A percentile compares a stretch with the other conserved stretches of the same genome.
Evolutionary conservation across 208 protist genomes (phyloP).

Genomic region (Dictyostelium gargantuum): DNA sequence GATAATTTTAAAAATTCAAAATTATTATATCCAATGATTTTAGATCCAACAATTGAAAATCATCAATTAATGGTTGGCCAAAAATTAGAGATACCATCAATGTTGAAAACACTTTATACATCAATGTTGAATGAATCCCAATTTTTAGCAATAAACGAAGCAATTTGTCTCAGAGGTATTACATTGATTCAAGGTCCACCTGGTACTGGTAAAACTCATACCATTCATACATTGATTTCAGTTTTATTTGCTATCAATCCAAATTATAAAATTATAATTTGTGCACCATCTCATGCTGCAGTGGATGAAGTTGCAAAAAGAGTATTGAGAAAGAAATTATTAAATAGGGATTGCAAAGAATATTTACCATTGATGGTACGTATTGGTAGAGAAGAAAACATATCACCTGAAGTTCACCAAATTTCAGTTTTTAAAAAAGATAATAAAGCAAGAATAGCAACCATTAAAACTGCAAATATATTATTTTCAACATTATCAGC

Average conservation of each 20-base stretch:
- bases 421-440: neutral
- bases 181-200: constrained; percentile 44
- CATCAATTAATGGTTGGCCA: neutral
- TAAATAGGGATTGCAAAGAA: neutral
- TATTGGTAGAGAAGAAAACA: neutral
- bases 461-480: neutral
- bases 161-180: neutral
- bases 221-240: constrained; percentile 78
- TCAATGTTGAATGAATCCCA: neutral
- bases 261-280: constrained; percentile 76
- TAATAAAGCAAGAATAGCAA: neutral
- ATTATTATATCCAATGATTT: neutral
- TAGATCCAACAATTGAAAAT: neutral
- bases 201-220: constrained; percentile 86
- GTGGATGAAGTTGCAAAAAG: constrained; percentile 84
- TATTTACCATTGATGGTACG: neutral
- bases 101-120: neutral
- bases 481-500: constrained; percentile 6
- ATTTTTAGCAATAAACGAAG: neutral
- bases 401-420: neutral
- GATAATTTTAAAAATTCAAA: neutral
- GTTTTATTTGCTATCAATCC: constrained; percentile 28
- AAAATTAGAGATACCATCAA: neutral
- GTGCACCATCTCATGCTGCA: constrained; percentile 85
- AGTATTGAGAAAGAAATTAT: constrained; percentile 35